Percentiles rank a stretch among this genome's conserved stretches.
Evolutionary conservation across 441 rosid genomes (phyloP).

Genomic region (Populus hybrid): DNA sequence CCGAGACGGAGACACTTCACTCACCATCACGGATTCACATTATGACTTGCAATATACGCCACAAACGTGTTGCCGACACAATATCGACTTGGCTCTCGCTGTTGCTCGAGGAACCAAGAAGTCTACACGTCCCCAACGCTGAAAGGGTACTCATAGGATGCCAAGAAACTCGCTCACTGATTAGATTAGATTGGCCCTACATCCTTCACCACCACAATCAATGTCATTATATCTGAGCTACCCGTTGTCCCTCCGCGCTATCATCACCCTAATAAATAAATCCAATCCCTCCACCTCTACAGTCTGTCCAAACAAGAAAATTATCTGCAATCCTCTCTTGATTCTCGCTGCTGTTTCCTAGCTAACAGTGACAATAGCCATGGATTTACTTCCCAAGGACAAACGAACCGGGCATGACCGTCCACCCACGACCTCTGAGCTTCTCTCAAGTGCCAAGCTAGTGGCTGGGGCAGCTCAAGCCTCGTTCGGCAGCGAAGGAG

Average conservation of each 20-base stretch:
- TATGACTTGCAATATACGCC: neutral
- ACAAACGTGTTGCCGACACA: neutral
- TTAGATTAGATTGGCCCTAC: neutral
- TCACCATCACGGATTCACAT: too few species aligned
- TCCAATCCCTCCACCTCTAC: neutral
- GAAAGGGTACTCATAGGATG: neutral
- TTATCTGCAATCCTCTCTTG: neutral
- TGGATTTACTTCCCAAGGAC: conserved; percentile 7
- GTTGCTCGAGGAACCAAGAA: neutral
- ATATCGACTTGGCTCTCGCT: too few species aligned
- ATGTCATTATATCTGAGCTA: neutral
- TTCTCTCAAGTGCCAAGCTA: conserved; percentile 57
- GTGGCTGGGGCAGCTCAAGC: conserved; percentile 59
- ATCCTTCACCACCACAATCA: neutral
- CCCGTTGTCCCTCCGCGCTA: neutral
- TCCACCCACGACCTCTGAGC: conserved; percentile 42
- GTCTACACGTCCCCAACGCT: neutral
- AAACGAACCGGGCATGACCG: conserved; percentile 4
- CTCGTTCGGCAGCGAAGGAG: conserved; percentile 32
- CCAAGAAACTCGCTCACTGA: neutral
- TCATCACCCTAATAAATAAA: neutral
- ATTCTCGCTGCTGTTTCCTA: neutral
- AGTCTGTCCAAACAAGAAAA: neutral
- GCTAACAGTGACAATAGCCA: neutral
- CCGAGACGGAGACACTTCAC: too few species aligned